Evolutionary conservation across 2,329 filamentous ascomycete species (phyloP).

Genomic region (Fusarium haematococcum): DNA sequence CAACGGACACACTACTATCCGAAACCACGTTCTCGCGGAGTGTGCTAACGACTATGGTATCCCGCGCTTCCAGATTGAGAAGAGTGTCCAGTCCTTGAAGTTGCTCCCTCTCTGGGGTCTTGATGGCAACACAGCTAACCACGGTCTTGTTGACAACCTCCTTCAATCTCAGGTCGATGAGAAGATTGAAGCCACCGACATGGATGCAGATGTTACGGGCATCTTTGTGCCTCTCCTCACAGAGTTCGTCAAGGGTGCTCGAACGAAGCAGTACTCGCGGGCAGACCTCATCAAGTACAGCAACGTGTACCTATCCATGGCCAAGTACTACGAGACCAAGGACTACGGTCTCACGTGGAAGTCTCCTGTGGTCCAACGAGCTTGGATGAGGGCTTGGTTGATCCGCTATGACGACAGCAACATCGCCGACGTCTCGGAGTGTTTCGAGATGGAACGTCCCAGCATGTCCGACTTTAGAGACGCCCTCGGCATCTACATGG

Average conservation of each 20-base stretch:
- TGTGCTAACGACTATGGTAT: constrained; percentile 37
- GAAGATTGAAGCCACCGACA: constrained; percentile 27
- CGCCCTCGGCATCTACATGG: constrained; percentile 25
- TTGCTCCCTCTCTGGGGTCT: constrained; percentile 35
- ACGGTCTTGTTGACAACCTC: constrained; percentile 33
- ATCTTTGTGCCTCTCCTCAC: constrained; percentile 28
- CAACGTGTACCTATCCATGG: constrained; percentile 30
- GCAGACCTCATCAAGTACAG: constrained; percentile 32
- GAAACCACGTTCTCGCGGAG: constrained; percentile 35
- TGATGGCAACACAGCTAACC: constrained; percentile 31
- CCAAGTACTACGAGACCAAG: constrained; percentile 35
- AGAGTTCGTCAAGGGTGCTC: constrained; percentile 34
- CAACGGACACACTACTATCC: constrained; percentile 35
- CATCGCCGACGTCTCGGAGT: constrained; percentile 17
- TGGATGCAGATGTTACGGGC: constrained; percentile 16
- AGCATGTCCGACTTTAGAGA: constrained; percentile 29
- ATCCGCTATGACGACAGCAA: constrained; percentile 27
- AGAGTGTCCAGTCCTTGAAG: constrained; percentile 36
- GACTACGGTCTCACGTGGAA: constrained; percentile 32
- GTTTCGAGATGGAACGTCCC: constrained; percentile 32
- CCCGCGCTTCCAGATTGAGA: constrained; percentile 36
- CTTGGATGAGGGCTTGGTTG: constrained; percentile 29
- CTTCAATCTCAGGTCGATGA: constrained; percentile 32
- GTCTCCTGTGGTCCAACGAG: constrained; percentile 1
- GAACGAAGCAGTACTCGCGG: constrained; percentile 24